Percentiles rank a stretch among this genome's conserved stretches.
Conservation (phyloP, 768 basidiomycete species). For the Termitomyces sp. region DNA sequence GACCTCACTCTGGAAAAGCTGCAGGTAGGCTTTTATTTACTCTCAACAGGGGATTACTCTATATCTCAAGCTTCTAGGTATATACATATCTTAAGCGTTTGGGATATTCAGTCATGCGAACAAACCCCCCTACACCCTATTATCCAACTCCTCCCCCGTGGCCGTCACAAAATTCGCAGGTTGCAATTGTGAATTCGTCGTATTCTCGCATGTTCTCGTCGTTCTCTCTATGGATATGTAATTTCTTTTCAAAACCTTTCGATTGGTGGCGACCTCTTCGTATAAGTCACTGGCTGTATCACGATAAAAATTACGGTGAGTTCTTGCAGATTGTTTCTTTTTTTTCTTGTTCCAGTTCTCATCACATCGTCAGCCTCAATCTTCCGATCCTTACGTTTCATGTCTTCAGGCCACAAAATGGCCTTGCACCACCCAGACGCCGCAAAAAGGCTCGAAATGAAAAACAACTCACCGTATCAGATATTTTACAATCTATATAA, state of each 20-base stretch:
- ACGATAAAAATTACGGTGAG: slow-evolving; percentile 53
- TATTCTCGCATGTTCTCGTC: slow-evolving; percentile 29
- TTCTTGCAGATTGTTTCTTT: not conserved
- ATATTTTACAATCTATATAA: slow-evolving; percentile 93
- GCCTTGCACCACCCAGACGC: slow-evolving; percentile 36
- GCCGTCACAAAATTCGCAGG: slow-evolving; percentile 12
- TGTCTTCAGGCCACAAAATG: slow-evolving; percentile 59
- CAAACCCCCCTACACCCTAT: slow-evolving; percentile 28
- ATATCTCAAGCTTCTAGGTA: slow-evolving; percentile 48
- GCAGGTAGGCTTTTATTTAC: slow-evolving; percentile 51
- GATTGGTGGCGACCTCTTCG: slow-evolving; percentile 70
- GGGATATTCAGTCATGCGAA: slow-evolving; percentile 86
- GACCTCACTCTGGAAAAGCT: slow-evolving; percentile 82
- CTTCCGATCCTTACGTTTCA: slow-evolving; percentile 67
- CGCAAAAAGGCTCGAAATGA: slow-evolving; percentile 14
- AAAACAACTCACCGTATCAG: slow-evolving; percentile 55
- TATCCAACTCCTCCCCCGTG: slow-evolving; percentile 39
- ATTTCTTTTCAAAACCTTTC: slow-evolving; percentile 26
- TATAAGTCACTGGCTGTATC: slow-evolving; percentile 43
- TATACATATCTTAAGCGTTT: slow-evolving; percentile 90
- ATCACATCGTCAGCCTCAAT: slow-evolving; percentile 47
- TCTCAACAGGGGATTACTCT: not conserved
- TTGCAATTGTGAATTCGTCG: slow-evolving; percentile 2
- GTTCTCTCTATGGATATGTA: slow-evolving; percentile 31
- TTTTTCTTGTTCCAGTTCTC: not conserved